Evolutionary conservation across 768 basidiomycete genomes (phyloP), one percentile per base, ranked within the genome.

Genomic region (Pulveroboletus sp.): DNA sequence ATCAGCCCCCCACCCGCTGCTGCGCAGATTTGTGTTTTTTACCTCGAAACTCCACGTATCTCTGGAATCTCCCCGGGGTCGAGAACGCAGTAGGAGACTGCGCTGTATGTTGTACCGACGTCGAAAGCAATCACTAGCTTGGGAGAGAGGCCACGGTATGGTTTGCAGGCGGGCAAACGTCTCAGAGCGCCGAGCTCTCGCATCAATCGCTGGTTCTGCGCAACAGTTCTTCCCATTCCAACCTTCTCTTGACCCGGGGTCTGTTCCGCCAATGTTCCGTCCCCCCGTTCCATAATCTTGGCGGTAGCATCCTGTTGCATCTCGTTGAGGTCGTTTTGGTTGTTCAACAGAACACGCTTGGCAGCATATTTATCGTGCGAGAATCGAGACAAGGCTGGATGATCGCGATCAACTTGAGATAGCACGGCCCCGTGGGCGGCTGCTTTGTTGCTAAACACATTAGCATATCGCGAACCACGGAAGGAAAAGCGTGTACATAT

Each of bases 341-440:
- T 26, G 7, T 26, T 24, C 39, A 30, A 18, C 18, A n/a, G 27
- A 18, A 44, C 65, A 56, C 45, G 11, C 38, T 39, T 39, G 6
- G 38, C 38, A 24, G 38, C 38, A 11, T 39, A 39, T 39, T 18
- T 21, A 17, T 39, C 13, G 11, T 21, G 38, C 21, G 38, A 39
- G 38, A 39, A 39, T 13, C 38, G 38, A 21, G 17, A 21, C 7
- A 39, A 21, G 38, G 21, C 68, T 73, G 5, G 77, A 67, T 1
- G 78, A 65, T 35, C 78, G 71, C 10, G 66, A 65, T 80, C 75
- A 2, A 80, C 44, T 32, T 65, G 67, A 50, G 57, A 72, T 9
- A 60, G 65, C 5, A 70, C 56, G 0, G 71, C 76, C 0, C 80
- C 78, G 53, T 80, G 74, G 1, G 80, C 76, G 13, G 80, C 76